Evolutionary conservation across 192 early-diverging fungal genomes (phyloP), one percentile per base, ranked within the genome.

Genomic region (Entomortierella lignicola): DNA sequence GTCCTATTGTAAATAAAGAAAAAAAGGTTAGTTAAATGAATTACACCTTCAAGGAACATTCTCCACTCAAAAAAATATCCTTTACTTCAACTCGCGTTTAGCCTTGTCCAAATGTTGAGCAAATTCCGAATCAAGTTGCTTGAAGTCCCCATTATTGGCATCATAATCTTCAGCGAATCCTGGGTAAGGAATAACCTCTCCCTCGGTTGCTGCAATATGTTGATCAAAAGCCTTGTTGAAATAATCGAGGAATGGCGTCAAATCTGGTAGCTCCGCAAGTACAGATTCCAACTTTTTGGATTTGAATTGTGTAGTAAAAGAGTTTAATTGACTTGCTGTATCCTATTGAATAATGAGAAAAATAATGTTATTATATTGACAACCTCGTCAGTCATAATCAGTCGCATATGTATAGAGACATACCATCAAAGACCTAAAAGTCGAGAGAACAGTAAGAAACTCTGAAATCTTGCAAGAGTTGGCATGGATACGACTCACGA

Each of bases 401-500:
- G n/a, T n/a, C n/a, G n/a, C n/a, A n/a, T n/a, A n/a, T n/a, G n/a
- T n/a, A n/a, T n/a, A n/a, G n/a, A n/a, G n/a, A 63, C 86, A 51
- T 81, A 89, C 88, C 60, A 62, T 69, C 59, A 71, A 88, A 67
- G 37, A 85, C 63, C 37, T 64, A 66, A 81, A 97, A 77, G 55
- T 90, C 70, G 53, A 65, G 8, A 99, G 85, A 10, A 91, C 84
- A 1, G 68, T 58, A 20, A 97, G 66, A 57, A 98, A 98, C 54
- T 98, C 96, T 42, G 92, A 87, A 18, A 97, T 92, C 55, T 90
- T 89, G 81, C 95, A 95, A 42, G 88, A 88, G 0, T 92, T 91
- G 2, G 94, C 88, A 73, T 98, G 97, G 37, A 99, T 91, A 4
- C 98, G 86, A 26, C 94, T 91, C 63, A 99, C 94, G 4, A 92